Base-by-base conservation (phyloP, 768 basidiomycete genomes). In the Psilocybe sp. region DNA sequence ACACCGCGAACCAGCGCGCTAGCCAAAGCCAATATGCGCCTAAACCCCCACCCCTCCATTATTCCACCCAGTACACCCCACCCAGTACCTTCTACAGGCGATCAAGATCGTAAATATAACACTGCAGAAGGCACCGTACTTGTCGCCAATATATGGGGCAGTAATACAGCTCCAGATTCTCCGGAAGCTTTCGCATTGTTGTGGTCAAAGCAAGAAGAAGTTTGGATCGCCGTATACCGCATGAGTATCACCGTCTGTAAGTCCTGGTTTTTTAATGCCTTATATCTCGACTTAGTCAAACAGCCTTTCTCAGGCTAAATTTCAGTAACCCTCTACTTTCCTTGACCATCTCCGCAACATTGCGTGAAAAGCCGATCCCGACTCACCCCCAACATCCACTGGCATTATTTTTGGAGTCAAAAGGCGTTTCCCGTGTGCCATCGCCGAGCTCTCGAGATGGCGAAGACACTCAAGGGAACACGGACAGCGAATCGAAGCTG, bases 51-150 rank as follows among this genome's bases (percentile, higher is more conserved):
- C 52, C 84, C 87, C 1, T 83, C 85, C 2, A 85, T 91, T 59
- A 79, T 87, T 54, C 91, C 90, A 23, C 92, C 92, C 1, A 73
- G 73, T 45, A 97, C 93, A 0, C 94, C 93, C 0, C 85, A 87
- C 62, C 93, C 93, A 1, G 85, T 84, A 13, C 93, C 93, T 1
- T 72, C 79, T 1, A 84, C 88, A 20, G 75, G 79, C 0, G 84
- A 85, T 31, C 75, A 79, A 13, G 93, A 97, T 66, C 76, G 79
- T 39, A 78, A 82, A 62, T 97, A 95, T 62, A 81, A 84, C 1
- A 78, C 80, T 28, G 77, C 89, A 0, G 89, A 93, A 59, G 94
- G 93, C 0, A 85, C 87, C 0, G 66, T 82, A 5, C 76, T 95
- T 11, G 73, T 83, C 40, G 78, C 87, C 1, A 78, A 75, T 44